A percentile compares a stretch with the other conserved stretches of the same genome.
phyloP scores from a whole-genome alignment of 257 asterid species.

The Solanum paucissectum region DNA sequence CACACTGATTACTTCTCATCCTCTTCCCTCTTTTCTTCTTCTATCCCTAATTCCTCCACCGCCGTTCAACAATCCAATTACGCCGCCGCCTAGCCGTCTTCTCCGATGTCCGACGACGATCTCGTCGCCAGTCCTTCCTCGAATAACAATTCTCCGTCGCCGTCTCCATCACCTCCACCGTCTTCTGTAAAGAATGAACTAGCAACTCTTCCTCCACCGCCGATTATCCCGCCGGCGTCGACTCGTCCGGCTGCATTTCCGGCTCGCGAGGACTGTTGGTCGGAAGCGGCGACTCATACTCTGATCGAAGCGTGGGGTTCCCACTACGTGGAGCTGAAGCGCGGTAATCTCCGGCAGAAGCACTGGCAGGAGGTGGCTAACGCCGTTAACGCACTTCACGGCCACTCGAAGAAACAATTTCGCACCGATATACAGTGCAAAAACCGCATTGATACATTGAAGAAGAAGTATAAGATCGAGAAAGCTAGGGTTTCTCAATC shows the following conservation, averaged over 20 bases:
- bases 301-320: conserved; percentile 80
- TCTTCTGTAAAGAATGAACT: conserved; percentile 6
- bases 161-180: conserved; percentile 10
- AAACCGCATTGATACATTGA: conserved; percentile 85
- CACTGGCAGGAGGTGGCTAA: conserved; percentile 93
- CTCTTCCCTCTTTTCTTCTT: background rate
- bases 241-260: conserved; percentile 33
- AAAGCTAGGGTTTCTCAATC: conserved; percentile 48
- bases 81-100: background rate
- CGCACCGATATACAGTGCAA: conserved; percentile 90
- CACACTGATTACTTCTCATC: background rate
- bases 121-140: background rate
- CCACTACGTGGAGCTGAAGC: conserved; percentile 58
- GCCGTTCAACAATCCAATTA: background rate
- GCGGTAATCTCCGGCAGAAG: conserved; percentile 80
- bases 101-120: conserved; percentile 25
- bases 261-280: conserved; percentile 80
- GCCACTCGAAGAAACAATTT: conserved; percentile 41
- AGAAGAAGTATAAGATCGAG: conserved; percentile 84
- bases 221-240: conserved; percentile 11
- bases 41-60: background rate
- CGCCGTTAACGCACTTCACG: conserved; percentile 78
- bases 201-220: background rate
- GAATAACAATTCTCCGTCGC: background rate
- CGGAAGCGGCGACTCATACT: conserved; percentile 70